Percentiles rank a stretch among this genome's conserved stretches.
These are phyloP conservation scores for Fomitopsis pinicola DNA, from an alignment of 1,284 basidiomycete species.

Conservation along the genomic window DNA sequence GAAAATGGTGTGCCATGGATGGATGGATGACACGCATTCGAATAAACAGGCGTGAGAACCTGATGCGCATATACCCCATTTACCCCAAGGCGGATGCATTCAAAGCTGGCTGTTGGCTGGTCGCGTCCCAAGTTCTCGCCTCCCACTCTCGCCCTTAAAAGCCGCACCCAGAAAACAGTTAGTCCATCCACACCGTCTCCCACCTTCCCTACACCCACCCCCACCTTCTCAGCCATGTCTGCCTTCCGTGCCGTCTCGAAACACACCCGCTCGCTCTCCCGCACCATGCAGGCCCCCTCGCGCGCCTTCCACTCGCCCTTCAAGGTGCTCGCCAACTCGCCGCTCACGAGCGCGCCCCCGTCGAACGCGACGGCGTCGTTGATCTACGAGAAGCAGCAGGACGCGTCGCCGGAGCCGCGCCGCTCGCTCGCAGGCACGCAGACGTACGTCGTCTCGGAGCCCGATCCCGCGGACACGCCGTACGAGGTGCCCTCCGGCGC, in stretches of 20 bases:
- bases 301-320: constrained; percentile 62
- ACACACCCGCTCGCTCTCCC: constrained; percentile 28
- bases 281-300: constrained; percentile 13
- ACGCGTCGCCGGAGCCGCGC: constrained; percentile 44
- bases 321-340: constrained; percentile 38
- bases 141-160: not conserved
- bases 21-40: not conserved
- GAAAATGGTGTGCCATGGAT: not conserved
- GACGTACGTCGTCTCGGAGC: constrained; percentile 65
- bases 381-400: constrained; percentile 54
- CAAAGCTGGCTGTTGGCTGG: not conserved
- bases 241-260: constrained; percentile 25
- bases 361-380: constrained; percentile 20
- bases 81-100: constrained; percentile 1
- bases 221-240: constrained; percentile 19
- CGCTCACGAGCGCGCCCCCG: constrained; percentile 29
- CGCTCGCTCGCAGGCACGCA: constrained; percentile 39
- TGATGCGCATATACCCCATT: constrained; percentile 7
- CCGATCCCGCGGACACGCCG: constrained; percentile 50
- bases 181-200: not conserved
- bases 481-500: constrained; percentile 67
- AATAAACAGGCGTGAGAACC: constrained; percentile 5
- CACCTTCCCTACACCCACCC: constrained; percentile 6
- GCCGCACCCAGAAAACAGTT: not conserved
- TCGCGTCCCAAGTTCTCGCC: not conserved